Evolutionary conservation across 176 grass and related monocot genomes (phyloP), one percentile per base, ranked within the genome.

Genomic region (Triticum timopheevii): DNA sequence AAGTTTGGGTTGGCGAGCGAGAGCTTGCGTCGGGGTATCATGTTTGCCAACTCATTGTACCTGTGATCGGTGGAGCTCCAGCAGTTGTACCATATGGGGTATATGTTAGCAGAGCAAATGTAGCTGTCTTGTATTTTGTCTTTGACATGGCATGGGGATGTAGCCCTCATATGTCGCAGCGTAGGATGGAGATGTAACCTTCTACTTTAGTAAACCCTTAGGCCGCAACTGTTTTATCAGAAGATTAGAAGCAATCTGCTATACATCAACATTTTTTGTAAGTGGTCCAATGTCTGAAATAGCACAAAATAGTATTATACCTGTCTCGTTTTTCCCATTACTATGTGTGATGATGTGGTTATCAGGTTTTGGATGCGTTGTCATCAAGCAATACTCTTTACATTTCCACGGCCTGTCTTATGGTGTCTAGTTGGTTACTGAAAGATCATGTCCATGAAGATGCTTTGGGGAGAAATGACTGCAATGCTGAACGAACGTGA

Each of bases 21-120:
- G 10, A 94, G 92, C 75, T 88, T 98, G 30, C 86, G 92, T 39
- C 79, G 96, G 84, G 96, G 96, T 40, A 98, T 98, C 77, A 98
- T 98, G 96, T 95, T 98, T 77, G 90, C 96, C 39, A 98, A 95
- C 71, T 98, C 96, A 3, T 87, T 98, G 39, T 98, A 98, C 86
- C 86, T 95, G 90, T 95, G 77, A 94, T 81, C 54, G 35, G 28
- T 23, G 76, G 33, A 65, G 25, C 20, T 76, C 11, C 64, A 86
- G 13, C 22, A 49, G 19, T 34, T 83, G 73, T 86, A 35, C 20
- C 36, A 42, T 68, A 54, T 2, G 5, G 50, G 16, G 50, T 19
- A 23, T 23, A 40, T 72, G 36, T 72, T 40, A 72, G 44, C 44
- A 42, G 10, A 79, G 13, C 80, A 67, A 77, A 83, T 83, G 44